Base-by-base conservation (phyloP, 2,329 filamentous ascomycete species). In the Helotiales sp. region DNA sequence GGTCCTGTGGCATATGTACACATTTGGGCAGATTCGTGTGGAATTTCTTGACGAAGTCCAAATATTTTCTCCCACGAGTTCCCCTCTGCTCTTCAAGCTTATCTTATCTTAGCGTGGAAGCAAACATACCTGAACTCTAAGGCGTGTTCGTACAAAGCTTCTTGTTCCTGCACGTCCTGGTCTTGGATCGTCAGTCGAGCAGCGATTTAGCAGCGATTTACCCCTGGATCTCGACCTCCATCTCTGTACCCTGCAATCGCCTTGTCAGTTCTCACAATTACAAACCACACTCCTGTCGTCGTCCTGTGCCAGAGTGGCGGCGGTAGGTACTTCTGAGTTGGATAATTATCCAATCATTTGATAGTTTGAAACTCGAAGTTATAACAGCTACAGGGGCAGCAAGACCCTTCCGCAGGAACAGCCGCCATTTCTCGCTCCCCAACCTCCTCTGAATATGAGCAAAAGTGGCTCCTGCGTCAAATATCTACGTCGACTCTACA, bases 51-150 rank as follows among this genome's bases (percentile, higher is more conserved):
- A n/a, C n/a, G 36, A 40, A 40, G 36, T 40, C 24, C 3, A 9
- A 8, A 22, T 40, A 7, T 40, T 40, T 17, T 22, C 36, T 17
- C 6, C 36, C 10, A 47, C 19, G 24, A 57, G 50, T 34, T 51
- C 55, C 58, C 61, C 61, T 62, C 59, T 34, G 31, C 61, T 58
- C 48, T 50, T 51, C 24, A 34, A 52, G 40, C 57, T 66, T 69
- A 69, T 69, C 66, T 68, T 67, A 69, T 64, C 62, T 63, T 30
- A 19, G 19, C 24, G 9, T 29, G 57, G 60, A 54, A 48, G 48
- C 52, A 31, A 24, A 38, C 9, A 15, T 34, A 9, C 22, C 22
- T n/a, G n/a, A n/a, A n/a, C n/a, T n/a, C n/a, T n/a, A n/a, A n/a
- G n/a, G n/a, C n/a, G n/a, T n/a, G n/a, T n/a, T n/a, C n/a, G n/a